Evolutionary conservation across 768 basidiomycete genomes (phyloP).

Genomic region (Lanmaoa pseudosensibilis): DNA sequence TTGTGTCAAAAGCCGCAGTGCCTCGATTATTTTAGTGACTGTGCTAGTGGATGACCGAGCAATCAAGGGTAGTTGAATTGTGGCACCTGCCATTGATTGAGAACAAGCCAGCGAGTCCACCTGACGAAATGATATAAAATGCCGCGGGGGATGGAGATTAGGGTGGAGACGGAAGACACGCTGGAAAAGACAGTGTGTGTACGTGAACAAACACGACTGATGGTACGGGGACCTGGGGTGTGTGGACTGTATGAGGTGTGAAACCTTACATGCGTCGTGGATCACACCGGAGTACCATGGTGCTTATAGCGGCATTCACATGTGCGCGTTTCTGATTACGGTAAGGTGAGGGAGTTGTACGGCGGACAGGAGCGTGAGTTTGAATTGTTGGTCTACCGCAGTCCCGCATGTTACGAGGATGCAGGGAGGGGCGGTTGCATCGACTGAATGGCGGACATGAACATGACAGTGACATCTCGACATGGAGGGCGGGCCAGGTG

Average conservation of each 20-base stretch:
- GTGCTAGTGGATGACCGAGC: slow-evolving; percentile 1
- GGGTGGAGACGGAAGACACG: slow-evolving; percentile 33
- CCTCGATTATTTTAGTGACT: slow-evolving; percentile 11
- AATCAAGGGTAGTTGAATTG: slow-evolving; percentile 7
- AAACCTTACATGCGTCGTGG: slow-evolving; percentile 32
- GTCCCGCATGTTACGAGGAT: slow-evolving; percentile 20
- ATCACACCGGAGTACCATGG: slow-evolving; percentile 29
- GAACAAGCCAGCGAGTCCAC: slow-evolving; percentile 11
- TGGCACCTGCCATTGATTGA: slow-evolving; percentile 17
- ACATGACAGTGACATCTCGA: slow-evolving; percentile 31
- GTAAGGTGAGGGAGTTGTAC: slow-evolving; percentile 30
- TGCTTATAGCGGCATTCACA: slow-evolving; percentile 36
- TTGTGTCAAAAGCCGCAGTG: slow-evolving; percentile 27
- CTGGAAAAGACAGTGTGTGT: slow-evolving; percentile 32
- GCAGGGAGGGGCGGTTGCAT: slow-evolving; percentile 1
- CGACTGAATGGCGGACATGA: slow-evolving; percentile 22
- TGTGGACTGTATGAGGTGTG: slow-evolving; percentile 34
- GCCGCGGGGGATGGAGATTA: slow-evolving; percentile 35
- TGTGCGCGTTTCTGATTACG: slow-evolving; percentile 36
- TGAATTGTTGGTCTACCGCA: slow-evolving; percentile 21
- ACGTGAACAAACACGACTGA: slow-evolving; percentile 36
- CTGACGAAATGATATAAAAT: slow-evolving; percentile 21
- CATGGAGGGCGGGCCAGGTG: slow-evolving; percentile 18
- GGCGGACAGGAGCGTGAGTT: slow-evolving; percentile 20
- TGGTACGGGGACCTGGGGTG: slow-evolving; percentile 36